Base-by-base conservation (phyloP, 495 filamentous ascomycete species). In the Evernia prunastri region DNA sequence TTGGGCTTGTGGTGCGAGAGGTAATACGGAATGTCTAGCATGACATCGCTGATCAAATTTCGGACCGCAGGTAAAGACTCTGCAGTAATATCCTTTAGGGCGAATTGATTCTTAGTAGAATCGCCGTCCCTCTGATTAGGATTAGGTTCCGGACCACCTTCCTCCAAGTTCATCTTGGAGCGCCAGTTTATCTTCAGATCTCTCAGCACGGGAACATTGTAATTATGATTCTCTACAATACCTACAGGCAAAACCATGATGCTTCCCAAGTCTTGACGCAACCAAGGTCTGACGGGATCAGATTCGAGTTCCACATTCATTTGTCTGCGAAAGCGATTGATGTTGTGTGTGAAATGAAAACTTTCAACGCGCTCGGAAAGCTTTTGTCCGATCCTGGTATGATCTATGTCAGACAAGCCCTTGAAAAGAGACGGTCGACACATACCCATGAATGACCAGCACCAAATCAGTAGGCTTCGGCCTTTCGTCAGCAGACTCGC, bases 1-100 rank as follows among this genome's bases (percentile, higher is more conserved):
- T 90, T 96, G 2, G 87, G 85, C 68, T 97, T 94, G 74, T 96
- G 94, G 68, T 94, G 89, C 2, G 92, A 96, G 66, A 98, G 84
- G 74, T 97, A 98, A 69, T 96, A 96, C 0, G 94, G 94, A 40
- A 98, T 91, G 71, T 98, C 94, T 8, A 96, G 85, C 90, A 98
- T 96, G 61, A 98, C 91, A 72, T 98, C 94, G 60, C 89, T 92
- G 65, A 98, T 92, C 67, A 98, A 81, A 67, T 88, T 89, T 13
- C 94, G 86, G 0, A 98, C 87, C 7, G 89, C 89, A 1, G 93
- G 91, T 56, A 98, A 88, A 0, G 91, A 90, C n/a, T 86, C 81
- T 0, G 90, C 92, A 6, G 94, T 96, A 66, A 98, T 96, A 71
- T 97, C 92, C 66, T 90, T 84, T 3, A 98, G 80, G 1, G 81